Conservation (phyloP, 768 basidiomycete genomes). For the Boletus subparvulus region DNA sequence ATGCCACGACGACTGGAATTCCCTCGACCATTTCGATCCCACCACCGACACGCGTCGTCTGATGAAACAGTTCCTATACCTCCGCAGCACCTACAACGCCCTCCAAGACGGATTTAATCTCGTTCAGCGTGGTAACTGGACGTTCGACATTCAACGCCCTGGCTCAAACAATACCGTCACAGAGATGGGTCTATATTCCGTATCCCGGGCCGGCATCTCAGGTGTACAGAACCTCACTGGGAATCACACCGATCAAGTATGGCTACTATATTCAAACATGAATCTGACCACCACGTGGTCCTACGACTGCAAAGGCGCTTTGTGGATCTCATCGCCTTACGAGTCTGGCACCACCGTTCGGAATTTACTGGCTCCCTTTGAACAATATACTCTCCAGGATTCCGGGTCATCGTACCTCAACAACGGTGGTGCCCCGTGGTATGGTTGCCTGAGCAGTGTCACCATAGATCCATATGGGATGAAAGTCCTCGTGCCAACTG, state of each 20-base stretch:
- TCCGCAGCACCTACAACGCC: constrained; percentile 66
- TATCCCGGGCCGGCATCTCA: constrained; percentile 61
- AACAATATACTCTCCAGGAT: constrained; percentile 65
- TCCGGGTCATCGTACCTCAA: constrained; percentile 65
- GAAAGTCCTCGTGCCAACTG: constrained; percentile 73
- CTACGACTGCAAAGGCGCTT: constrained; percentile 52
- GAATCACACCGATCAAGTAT: constrained; percentile 63
- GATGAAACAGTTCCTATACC: constrained; percentile 67
- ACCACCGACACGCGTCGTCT: constrained; percentile 75
- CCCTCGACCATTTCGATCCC: constrained; percentile 93
- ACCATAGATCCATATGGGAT: constrained; percentile 74
- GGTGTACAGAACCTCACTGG: constrained; percentile 64
- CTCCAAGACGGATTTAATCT: constrained; percentile 87
- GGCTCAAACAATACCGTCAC: constrained; percentile 81
- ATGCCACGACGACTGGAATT: constrained; percentile 89
- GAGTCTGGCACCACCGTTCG: constrained; percentile 54
- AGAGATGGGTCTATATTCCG: constrained; percentile 88
- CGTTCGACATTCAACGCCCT: constrained; percentile 70
- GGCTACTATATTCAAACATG: constrained; percentile 86
- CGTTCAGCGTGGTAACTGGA: constrained; percentile 86
- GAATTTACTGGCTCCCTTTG: constrained; percentile 84
- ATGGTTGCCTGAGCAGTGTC: constrained; percentile 69
- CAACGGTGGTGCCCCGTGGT: constrained; percentile 58
- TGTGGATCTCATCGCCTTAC: constrained; percentile 85
- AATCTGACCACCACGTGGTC: constrained; percentile 68